Conservation (phyloP, 352 stramenopile species). For the Phytophthora aleatoria region DNA sequence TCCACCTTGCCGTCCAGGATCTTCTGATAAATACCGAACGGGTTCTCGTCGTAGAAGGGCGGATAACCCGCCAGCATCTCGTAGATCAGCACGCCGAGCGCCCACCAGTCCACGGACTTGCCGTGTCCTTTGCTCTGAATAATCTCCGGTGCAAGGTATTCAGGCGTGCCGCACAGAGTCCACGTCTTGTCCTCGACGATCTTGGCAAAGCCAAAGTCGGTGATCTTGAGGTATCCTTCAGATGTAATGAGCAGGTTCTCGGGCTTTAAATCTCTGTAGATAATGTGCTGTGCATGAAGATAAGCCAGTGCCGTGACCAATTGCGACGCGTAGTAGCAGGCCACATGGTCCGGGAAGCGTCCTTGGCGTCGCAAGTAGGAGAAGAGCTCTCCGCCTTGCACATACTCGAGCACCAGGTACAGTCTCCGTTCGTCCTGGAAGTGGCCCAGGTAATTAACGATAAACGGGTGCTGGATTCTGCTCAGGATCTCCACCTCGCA, state of each 20-base stretch:
- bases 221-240: slow-evolving; percentile 92
- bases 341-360: slow-evolving; percentile 78
- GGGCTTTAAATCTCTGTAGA: slow-evolving; percentile 94
- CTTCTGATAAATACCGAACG: slow-evolving; percentile 95
- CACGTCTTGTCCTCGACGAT: slow-evolving; percentile 90
- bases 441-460: slow-evolving; percentile 85
- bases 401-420: slow-evolving; percentile 93
- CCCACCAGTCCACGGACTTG: slow-evolving; percentile 93
- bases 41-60: slow-evolving; percentile 93
- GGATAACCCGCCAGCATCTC: slow-evolving; percentile 92
- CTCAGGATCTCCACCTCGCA: slow-evolving; percentile 92
- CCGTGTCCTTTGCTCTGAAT: slow-evolving; percentile 91
- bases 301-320: slow-evolving; percentile 90
- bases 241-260: slow-evolving; percentile 93
- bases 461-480: slow-evolving; percentile 89
- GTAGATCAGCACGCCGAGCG: slow-evolving; percentile 90
- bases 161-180: slow-evolving; percentile 93
- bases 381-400: slow-evolving; percentile 93
- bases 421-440: slow-evolving; percentile 92
- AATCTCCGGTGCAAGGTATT: slow-evolving; percentile 95
- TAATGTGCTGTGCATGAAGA: slow-evolving; percentile 91
- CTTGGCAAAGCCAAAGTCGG: slow-evolving; percentile 95
- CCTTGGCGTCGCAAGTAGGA: slow-evolving; percentile 89
- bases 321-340: slow-evolving; percentile 90
- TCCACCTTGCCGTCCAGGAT: slow-evolving; percentile 92